Evolutionary conservation across 257 asterid genomes (phyloP), one percentile per base, ranked within the genome.

Genomic region (Ligustrum vulgare): DNA sequence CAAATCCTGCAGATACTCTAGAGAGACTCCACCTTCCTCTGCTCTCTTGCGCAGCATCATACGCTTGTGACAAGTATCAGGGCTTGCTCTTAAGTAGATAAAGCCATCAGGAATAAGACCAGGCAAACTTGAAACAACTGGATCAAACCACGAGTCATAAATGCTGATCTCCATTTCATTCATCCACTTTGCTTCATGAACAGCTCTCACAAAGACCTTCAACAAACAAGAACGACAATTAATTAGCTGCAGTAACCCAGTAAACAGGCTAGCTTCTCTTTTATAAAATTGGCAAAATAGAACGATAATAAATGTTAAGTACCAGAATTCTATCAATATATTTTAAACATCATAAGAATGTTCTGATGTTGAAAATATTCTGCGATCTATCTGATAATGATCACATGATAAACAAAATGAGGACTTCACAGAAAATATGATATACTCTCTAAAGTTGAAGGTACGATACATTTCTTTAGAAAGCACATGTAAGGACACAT

Each of bases 171-270:
- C 99, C 99, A 91, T 93, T 82, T 95, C 97, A 32, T 87, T 95
- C 99, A 95, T 95, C 98, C 96, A 95, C 79, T 95, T 95, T 23
- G 99, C 99, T 84, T 95, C 98, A 49, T 93, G 99, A 68, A 95
- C 98, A 77, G 98, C 98, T 85, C 99, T 87, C 78, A 91, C 99
- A 87, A 95, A 95, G 63, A 95, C 99, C 99, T 93, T 85, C 33
- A 71, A 43, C 8, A n/a, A 54, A 54, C 25, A 54, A 54, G 25
- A 54, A 54, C 7, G 63, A n/a, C 25, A 54, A 54, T 49, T 15
- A 16, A 54, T 54, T 25, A n/a, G 63, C 25, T 6, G 8, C 63
- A n/a, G 20, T 47, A 47, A 54, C n/a, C 28, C 63, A 16, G 49
- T n/a, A n/a, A n/a, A 25, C 28, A n/a, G 25, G 63, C 20, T 5